A percentile compares a stretch with the other conserved stretches of the same genome.
Conservation (phyloP, 1,284 basidiomycete species). For the Megacollybia platyphylla region DNA sequence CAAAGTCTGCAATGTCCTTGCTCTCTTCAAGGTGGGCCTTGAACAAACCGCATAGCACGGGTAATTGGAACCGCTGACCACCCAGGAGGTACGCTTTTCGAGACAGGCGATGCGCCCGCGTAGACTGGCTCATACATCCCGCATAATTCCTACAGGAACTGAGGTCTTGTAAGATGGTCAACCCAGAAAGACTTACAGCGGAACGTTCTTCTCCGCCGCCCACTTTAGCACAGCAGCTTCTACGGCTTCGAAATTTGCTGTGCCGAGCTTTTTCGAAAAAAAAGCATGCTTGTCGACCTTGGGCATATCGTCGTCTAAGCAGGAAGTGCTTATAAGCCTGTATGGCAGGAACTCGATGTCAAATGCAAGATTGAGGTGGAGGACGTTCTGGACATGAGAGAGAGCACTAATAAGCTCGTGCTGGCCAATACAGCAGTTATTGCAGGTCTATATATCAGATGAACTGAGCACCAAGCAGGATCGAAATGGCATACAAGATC, state of each 20-base stretch:
- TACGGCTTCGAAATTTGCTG: slow-evolving; percentile 38
- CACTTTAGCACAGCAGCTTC: slow-evolving; percentile 37
- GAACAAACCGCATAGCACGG: slow-evolving; percentile 48
- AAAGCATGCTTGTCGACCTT: slow-evolving; percentile 35
- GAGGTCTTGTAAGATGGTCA: slow-evolving; percentile 2
- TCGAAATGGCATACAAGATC: slow-evolving; percentile 43
- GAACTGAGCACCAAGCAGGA: slow-evolving; percentile 4
- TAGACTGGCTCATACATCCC: slow-evolving; percentile 55
- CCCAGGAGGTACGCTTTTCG: slow-evolving; percentile 59
- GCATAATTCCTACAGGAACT: slow-evolving; percentile 29
- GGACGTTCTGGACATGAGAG: slow-evolving; percentile 41
- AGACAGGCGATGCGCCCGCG: slow-evolving; percentile 59
- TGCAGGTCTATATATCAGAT: slow-evolving; percentile 36
- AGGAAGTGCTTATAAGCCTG: slow-evolving; percentile 38
- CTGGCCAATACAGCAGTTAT: slow-evolving; percentile 66
- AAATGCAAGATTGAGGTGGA: slow-evolving; percentile 52
- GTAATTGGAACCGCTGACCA: slow-evolving; percentile 50
- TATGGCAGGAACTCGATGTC: slow-evolving; percentile 69
- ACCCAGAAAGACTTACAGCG: slow-evolving; percentile 34
- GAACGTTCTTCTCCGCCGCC: slow-evolving; percentile 41
- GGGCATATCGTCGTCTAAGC: slow-evolving; percentile 28
- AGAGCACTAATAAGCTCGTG: slow-evolving; percentile 62
- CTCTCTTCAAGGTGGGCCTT: slow-evolving; percentile 53
- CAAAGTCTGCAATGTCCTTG: slow-evolving; percentile 48
- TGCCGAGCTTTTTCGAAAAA: slow-evolving; percentile 43